Conservation (phyloP, 108 stramenopile genomes). For the Cyclotella baltica region DNA sequence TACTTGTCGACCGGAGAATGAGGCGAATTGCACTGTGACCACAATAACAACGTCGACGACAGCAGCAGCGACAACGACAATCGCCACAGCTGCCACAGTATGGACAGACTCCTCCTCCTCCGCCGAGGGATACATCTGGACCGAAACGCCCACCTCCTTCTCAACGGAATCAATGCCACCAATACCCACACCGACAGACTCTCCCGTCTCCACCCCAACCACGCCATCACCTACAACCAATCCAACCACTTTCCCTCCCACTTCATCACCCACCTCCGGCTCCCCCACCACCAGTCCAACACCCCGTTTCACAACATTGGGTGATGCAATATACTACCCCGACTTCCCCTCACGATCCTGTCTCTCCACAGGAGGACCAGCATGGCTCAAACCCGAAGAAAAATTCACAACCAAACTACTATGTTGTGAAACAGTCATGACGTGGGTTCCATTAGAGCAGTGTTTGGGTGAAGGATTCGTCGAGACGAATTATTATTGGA, state of each 20-base stretch:
- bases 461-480: slow-evolving; percentile 24
- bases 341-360: slow-evolving; percentile 35
- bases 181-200: neutral
- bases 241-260: neutral
- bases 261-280: neutral
- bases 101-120: too few species aligned
- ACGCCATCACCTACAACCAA: neutral
- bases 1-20: slow-evolving; percentile 7
- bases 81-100: neutral
- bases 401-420: slow-evolving; percentile 22
- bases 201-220: neutral
- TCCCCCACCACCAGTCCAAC: slow-evolving; percentile 20
- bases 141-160: neutral
- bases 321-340: slow-evolving; percentile 24
- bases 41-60: too few species aligned
- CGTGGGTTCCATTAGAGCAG: slow-evolving; percentile 19
- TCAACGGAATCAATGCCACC: neutral
- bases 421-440: slow-evolving; percentile 22
- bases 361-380: neutral
- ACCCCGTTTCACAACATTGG: slow-evolving; percentile 12
- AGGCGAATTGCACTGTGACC: slow-evolving; percentile 1
- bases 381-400: slow-evolving; percentile 9
- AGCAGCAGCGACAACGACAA: neutral
- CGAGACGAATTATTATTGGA: slow-evolving; percentile 21
- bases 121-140: neutral